These are phyloP conservation scores for Acacia acuminata DNA, from an alignment of 306 rosid species.

Conservation along the genomic window DNA sequence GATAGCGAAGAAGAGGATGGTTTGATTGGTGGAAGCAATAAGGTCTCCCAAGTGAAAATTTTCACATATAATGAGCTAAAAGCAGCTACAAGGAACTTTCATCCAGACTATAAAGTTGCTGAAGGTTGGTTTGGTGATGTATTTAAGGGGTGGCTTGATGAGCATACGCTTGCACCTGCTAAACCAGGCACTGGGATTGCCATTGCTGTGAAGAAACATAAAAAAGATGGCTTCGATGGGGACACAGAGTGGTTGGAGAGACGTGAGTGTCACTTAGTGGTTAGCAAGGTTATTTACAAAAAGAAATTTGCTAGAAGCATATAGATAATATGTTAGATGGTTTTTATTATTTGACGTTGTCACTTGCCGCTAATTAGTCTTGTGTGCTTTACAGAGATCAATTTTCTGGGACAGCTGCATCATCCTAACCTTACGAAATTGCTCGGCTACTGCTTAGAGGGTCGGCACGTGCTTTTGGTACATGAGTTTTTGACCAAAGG, in stretches of 20 bases:
- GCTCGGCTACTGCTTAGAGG: constrained; percentile 89
- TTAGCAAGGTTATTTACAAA: neutral
- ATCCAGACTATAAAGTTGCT: constrained; percentile 88
- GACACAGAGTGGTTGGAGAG: constrained; percentile 96
- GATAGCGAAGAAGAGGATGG: constrained; percentile 38
- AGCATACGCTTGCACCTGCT: constrained; percentile 65
- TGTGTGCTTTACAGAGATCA: constrained; percentile 69
- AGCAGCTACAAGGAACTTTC: constrained; percentile 88
- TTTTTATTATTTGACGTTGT: constrained; percentile 2
- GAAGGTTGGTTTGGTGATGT: constrained; percentile 89
- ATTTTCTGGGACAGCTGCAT: constrained; percentile 82
- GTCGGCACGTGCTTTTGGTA: constrained; percentile 87
- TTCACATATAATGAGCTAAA: constrained; percentile 72
- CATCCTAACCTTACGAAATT: constrained; percentile 91
- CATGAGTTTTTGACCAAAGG: constrained; percentile 86
- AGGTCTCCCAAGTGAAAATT: constrained; percentile 67
- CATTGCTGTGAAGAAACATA: constrained; percentile 92
- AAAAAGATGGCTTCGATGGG: constrained; percentile 94
- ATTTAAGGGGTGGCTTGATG: constrained; percentile 98
- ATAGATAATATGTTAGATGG: constrained; percentile 20
- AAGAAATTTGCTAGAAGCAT: constrained; percentile 14
- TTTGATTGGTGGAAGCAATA: constrained; percentile 45
- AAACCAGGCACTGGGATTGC: constrained; percentile 85
- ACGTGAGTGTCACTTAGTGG: constrained; percentile 40
- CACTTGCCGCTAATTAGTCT: constrained; percentile 32